phyloP scores from a whole-genome alignment of 2,329 filamentous ascomycete species.

The Penicillium sp. region DNA sequence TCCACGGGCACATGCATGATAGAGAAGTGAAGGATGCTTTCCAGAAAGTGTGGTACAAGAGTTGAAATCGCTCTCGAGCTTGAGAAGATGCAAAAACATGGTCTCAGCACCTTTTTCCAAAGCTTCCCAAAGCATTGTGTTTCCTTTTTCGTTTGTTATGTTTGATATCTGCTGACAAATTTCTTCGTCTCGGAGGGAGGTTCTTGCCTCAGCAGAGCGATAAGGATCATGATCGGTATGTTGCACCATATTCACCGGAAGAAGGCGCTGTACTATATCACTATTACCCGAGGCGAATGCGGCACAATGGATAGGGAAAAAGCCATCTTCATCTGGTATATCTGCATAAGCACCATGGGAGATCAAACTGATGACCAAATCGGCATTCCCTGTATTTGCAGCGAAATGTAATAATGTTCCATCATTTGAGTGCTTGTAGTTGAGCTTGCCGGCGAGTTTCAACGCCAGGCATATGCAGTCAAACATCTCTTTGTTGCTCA shows the following conservation, averaged over 20 bases:
- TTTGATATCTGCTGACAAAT: background rate
- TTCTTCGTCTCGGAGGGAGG: background rate
- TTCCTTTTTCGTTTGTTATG: background rate
- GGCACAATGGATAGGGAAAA: background rate
- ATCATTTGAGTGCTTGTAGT: background rate
- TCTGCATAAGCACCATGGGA: background rate
- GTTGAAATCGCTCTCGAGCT: background rate
- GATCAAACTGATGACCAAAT: background rate
- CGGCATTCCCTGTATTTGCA: background rate
- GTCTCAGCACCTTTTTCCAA: background rate
- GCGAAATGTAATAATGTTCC: background rate
- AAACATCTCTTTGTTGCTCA: background rate
- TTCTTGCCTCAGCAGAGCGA: background rate
- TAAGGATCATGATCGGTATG: background rate
- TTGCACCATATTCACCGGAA: background rate
- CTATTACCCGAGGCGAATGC: background rate
- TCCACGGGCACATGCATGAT: background rate
- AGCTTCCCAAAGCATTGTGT: background rate
- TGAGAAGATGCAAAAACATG: background rate
- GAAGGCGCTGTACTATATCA: background rate
- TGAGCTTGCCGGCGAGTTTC: background rate
- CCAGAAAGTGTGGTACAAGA: background rate
- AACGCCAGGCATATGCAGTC: background rate
- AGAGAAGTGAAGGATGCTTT: background rate
- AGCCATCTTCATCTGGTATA: background rate